Conservation (phyloP, 345 rosid genomes). For the Aegle marmelos region DNA sequence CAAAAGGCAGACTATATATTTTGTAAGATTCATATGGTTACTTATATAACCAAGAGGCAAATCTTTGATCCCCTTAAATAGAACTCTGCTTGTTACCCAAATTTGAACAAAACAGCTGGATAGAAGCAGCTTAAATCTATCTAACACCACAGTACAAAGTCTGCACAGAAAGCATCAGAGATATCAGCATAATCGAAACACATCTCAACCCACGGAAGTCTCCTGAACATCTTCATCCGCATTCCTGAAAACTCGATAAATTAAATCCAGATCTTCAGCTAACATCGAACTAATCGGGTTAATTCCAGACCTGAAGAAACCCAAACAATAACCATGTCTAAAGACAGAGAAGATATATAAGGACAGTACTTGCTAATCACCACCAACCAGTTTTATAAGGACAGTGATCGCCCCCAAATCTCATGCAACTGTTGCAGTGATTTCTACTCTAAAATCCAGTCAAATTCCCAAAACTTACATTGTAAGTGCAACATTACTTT, state of each 20-base stretch:
- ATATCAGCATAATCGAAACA: constrained; percentile 7
- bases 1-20: constrained; percentile 4
- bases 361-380: not conserved
- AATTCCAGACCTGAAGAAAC: constrained; percentile 5
- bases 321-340: not conserved
- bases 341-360: not conserved
- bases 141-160: not conserved
- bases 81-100: constrained; percentile 11
- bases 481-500: not conserved
- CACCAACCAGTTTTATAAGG: constrained; percentile 7
- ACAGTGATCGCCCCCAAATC: constrained; percentile 10
- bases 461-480: not conserved
- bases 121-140: not conserved
- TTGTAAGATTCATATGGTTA: constrained; percentile 8
- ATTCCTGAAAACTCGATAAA: not conserved
- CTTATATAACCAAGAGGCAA: not conserved
- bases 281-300: not conserved
- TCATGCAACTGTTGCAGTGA: not conserved
- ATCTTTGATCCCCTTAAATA: constrained; percentile 3
- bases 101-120: not conserved
- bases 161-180: not conserved
- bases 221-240: constrained; percentile 8
- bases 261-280: constrained; percentile 2
- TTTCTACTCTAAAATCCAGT: not conserved
- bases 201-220: constrained; percentile 10